phyloP scores from a whole-genome alignment of 106 monocot species.

The Apostasia shenzhenica region DNA sequence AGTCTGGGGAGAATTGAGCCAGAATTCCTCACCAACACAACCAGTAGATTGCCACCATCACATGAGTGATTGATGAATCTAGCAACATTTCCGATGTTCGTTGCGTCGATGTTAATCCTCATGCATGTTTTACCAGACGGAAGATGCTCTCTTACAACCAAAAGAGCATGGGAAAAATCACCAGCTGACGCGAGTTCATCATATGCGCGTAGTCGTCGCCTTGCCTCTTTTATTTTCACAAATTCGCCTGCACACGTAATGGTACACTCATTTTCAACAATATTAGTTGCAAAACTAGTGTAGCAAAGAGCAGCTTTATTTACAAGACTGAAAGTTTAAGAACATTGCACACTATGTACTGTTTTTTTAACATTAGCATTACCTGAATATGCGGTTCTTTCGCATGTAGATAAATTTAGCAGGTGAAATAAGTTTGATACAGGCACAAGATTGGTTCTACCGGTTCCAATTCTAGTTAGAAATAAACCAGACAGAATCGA shows the following conservation, averaged over 20 bases:
- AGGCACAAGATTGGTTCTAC: no score
- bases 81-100: constrained; percentile 64
- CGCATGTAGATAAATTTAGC: no score
- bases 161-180: constrained; percentile 49
- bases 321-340: no score
- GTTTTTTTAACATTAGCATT: no score
- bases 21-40: constrained; percentile 57
- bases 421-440: no score
- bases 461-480: no score
- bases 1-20: constrained; percentile 73
- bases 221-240: constrained; percentile 71
- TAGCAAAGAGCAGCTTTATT: no score
- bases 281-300: no score
- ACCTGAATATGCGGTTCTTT: no score
- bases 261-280: no score
- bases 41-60: constrained; percentile 73
- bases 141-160: constrained; percentile 88
- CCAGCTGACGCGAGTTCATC: constrained; percentile 35
- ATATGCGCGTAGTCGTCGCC: constrained; percentile 46
- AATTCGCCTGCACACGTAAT: constrained; percentile 43
- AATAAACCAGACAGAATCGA: no score
- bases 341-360: no score
- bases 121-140: constrained; percentile 82
- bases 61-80: constrained; percentile 95
- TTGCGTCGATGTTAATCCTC: constrained; percentile 86